Base-by-base conservation (phyloP, 2,329 filamentous ascomycete species). In the Cladosporium oxysporum region DNA sequence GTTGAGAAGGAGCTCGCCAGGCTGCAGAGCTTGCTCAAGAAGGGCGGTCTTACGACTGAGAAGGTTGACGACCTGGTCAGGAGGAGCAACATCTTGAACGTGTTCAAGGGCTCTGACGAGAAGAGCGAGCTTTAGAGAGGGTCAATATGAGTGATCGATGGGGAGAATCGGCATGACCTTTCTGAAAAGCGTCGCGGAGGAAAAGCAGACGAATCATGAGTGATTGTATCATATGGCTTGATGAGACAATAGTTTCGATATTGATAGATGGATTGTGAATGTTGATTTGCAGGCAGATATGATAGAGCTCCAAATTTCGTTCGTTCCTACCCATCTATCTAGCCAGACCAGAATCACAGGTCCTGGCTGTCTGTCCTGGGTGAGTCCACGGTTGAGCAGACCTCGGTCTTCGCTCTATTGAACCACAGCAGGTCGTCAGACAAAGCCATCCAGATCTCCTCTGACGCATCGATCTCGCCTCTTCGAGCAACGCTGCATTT, bases 21-120 rank as follows among this genome's bases (percentile, higher is more conserved):
- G 69, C 84, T 98, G 68, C 86, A 92, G 73, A 88, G 90, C 71
- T 86, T 98, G 71, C 82, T 97, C 69, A 85, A 87, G 80, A 97
- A 96, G 87, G 92, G 93, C 69, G 92, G 91, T 68, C 84, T 97
- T 59, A 91, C 91, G 5, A 88, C 88, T 29, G 84, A 90, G 79
- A 98, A 98, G 89, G 79, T 92, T 52, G 94, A 98, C 76, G 93
- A 98, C 80, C 81, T 98, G 70, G 88, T 89, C 67, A 88, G 85
- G 80, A 91, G 96, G 83, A 90, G 88, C 79, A 98, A 98, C 82
- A 91, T 98, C 71, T 84, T 98, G 67, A 87, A 86, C 77, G 90
- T 87, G 79, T 98, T 97, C 78, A 82, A 83, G 75, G 80, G 79
- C 55, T 76, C 82, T 68, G 79, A 78, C 52, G 60, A 59, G 44